phyloP scores from a whole-genome alignment of 495 filamentous ascomycete genomes.

The Xanthoparmelia taractica region DNA sequence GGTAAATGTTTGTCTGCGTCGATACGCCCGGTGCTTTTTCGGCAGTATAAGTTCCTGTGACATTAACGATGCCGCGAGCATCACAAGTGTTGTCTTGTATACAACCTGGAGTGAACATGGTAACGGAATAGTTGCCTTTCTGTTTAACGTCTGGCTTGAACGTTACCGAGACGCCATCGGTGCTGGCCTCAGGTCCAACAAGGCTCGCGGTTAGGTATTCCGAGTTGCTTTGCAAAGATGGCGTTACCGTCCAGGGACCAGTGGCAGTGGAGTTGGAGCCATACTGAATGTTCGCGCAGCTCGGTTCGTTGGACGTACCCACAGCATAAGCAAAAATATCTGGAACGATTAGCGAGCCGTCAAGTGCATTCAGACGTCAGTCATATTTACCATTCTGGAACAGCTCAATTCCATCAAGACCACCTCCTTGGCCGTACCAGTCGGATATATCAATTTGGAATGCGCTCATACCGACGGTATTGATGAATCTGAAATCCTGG shows the following conservation, averaged over 20 bases:
- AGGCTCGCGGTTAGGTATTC: conserved; percentile 69
- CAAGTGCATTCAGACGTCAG: not conserved
- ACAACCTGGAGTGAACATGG: conserved; percentile 88
- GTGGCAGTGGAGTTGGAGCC: conserved; percentile 57
- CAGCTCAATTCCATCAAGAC: conserved; percentile 82
- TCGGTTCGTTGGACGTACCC: conserved; percentile 79
- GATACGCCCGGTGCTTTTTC: conserved; percentile 35
- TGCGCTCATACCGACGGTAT: conserved; percentile 77
- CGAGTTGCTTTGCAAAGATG: conserved; percentile 54
- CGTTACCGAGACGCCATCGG: conserved; percentile 50
- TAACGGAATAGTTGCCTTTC: conserved; percentile 81
- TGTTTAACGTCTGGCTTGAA: conserved; percentile 83
- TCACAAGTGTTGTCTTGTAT: conserved; percentile 66
- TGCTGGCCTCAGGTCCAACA: conserved; percentile 42
- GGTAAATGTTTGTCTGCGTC: conserved; percentile 50
- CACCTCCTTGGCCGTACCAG: conserved; percentile 82
- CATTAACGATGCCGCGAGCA: conserved; percentile 66
- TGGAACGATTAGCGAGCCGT: conserved; percentile 29
- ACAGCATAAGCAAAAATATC: conserved; percentile 81
- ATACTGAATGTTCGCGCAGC: conserved; percentile 58
- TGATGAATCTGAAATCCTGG: conserved; percentile 89
- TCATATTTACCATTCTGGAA: conserved; percentile 65
- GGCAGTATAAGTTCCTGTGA: conserved; percentile 62
- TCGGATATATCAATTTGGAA: conserved; percentile 77
- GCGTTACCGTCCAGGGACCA: conserved; percentile 64